These are phyloP conservation scores for Orbilia blumenaviensis DNA, from an alignment of 2,329 filamentous ascomycete species.

Conservation along the genomic window DNA sequence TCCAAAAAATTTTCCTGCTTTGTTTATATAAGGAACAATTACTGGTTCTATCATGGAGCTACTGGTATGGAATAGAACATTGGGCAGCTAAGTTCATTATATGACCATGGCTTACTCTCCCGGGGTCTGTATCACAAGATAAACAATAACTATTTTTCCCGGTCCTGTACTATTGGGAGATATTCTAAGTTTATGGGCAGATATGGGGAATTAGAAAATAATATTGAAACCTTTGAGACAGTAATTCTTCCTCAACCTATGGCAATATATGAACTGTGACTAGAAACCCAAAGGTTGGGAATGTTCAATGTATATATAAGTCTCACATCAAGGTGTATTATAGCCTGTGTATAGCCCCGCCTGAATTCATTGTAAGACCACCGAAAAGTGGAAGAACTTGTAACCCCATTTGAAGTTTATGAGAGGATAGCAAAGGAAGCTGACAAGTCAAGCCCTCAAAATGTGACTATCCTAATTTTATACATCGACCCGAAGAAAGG, in stretches of 20 bases:
- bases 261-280: conserved; percentile 37
- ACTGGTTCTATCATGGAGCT: background rate
- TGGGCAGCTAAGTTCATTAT: background rate
- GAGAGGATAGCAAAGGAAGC: conserved; percentile 58
- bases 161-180: conserved; percentile 22
- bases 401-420: too few relatives aligned
- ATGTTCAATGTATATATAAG: too few relatives aligned
- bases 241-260: conserved; percentile 54
- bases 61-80: background rate
- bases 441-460: conserved; percentile 60
- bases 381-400: background rate
- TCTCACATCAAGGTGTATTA: background rate
- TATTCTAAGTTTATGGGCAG: background rate
- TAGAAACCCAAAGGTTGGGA: conserved; percentile 22
- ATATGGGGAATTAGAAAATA: background rate
- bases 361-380: conserved; percentile 23
- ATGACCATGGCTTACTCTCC: background rate
- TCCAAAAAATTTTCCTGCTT: conserved; percentile 26
- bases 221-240: conserved; percentile 44
- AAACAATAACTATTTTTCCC: conserved; percentile 26
- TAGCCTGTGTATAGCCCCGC: conserved; percentile 1
- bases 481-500: conserved; percentile 64
- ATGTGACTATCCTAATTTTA: conserved; percentile 64
- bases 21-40: conserved; percentile 30
- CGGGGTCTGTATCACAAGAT: conserved; percentile 13